Base-by-base conservation (phyloP, 2,329 filamentous ascomycete species). In the Metarhizium guizhouense region DNA sequence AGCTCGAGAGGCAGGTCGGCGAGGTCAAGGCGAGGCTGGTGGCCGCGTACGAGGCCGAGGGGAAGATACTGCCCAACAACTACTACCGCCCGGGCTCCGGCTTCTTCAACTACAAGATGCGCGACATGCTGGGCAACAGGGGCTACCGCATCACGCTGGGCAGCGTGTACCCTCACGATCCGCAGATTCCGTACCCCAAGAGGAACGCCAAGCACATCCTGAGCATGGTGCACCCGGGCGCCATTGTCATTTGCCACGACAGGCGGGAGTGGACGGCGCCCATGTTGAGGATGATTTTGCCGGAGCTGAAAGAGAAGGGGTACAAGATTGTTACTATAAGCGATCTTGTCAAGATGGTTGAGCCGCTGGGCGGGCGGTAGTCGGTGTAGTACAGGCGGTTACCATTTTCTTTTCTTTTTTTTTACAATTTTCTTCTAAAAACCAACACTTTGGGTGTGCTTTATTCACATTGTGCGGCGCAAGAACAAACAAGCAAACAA, bases 61-160 rank as follows among this genome's bases (percentile, higher is more conserved):
- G 59, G 43, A 66, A 58, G 53, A 64, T 72, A 47, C 76, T 81
- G 13, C 74, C 77, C 20, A 77, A 77, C 20, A 82, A 80, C 60
- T 93, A 86, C 70, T 96, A 94, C 70, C 82, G 91, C 0, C 91
- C 91, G 0, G 91, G 91, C 0, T 91, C 86, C 0, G 91, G 91
- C 14, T 86, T 95, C 68, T 95, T 95, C 73, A 90, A 80, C 64
- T 74, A 75, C 47, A 70, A 80, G 18, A 92, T 95, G 84, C 76
- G 87, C 20, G 69, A 71, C 38, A 67, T 86, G 40, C 71, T 90
- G 7, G 71, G 72, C 38, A 75, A 72, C 53, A 67, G 90, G 58
- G 85, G 84, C 4, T 92, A 90, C 69, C 76, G 78, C 52, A 76
- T 94, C 53, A 86, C 91, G n/a, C 73, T 96, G 43, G 91, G 91